A percentile compares a stretch with the other conserved stretches of the same genome.
These are phyloP conservation scores for Decorospora gaudefroyi DNA, from an alignment of 2,329 filamentous ascomycete genomes.

Conservation along the genomic window DNA sequence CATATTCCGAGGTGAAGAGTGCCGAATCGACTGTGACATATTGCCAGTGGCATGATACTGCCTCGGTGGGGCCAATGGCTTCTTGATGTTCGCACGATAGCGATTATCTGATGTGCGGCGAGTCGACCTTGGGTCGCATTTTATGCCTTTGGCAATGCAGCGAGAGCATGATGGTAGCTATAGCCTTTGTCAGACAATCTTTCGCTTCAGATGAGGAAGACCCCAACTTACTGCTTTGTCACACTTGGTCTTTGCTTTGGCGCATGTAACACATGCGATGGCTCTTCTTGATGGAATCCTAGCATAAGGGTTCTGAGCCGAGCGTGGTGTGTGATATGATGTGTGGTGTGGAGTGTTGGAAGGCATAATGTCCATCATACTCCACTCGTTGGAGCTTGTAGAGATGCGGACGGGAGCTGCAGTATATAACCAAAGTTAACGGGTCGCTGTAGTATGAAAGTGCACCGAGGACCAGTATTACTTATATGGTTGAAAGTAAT, in stretches of 20 bases:
- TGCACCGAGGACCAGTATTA: constrained; percentile 11
- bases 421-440: background rate
- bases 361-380: constrained; percentile 19
- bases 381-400: constrained; percentile 24
- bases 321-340: constrained; percentile 16
- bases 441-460: constrained; percentile 8
- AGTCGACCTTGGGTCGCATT: constrained; percentile 46
- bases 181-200: background rate
- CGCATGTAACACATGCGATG: constrained; percentile 48
- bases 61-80: constrained; percentile 33
- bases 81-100: constrained; percentile 36
- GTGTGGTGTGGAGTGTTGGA: constrained; percentile 19
- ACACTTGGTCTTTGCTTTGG: constrained; percentile 48
- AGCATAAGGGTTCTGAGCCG: constrained; percentile 36
- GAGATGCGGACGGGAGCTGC: background rate
- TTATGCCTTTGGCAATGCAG: constrained; percentile 44
- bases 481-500: constrained; percentile 4
- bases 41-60: constrained; percentile 30
- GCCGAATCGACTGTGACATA: constrained; percentile 23
- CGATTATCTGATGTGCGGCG: constrained; percentile 44
- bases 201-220: background rate
- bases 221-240: constrained; percentile 45
- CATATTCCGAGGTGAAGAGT: constrained; percentile 31
- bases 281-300: constrained; percentile 42
- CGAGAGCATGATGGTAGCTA: constrained; percentile 46